phyloP scores from a whole-genome alignment of 345 rosid species.

The Euclidium syriacum region DNA sequence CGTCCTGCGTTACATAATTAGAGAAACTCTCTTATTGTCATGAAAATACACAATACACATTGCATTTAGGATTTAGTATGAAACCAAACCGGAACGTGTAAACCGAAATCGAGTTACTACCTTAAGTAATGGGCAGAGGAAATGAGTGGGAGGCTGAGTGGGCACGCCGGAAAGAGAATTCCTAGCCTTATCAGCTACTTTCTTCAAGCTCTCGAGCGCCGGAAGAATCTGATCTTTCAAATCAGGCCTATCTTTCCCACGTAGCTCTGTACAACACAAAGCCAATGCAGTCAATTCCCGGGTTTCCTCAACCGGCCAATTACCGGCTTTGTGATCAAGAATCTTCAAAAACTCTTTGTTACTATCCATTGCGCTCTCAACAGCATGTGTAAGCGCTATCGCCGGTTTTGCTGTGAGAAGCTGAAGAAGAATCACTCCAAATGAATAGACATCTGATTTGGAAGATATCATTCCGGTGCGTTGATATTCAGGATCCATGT shows the following conservation, averaged over 20 bases:
- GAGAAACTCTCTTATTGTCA: neutral
- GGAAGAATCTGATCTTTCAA: slow-evolving; percentile 68
- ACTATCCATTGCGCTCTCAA: slow-evolving; percentile 59
- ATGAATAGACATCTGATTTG: slow-evolving; percentile 79
- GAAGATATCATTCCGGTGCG: slow-evolving; percentile 69
- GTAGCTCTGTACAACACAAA: slow-evolving; percentile 74
- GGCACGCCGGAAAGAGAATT: slow-evolving; percentile 20
- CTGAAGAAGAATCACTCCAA: slow-evolving; percentile 76
- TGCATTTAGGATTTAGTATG: neutral
- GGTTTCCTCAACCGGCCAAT: slow-evolving; percentile 75
- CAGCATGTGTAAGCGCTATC: slow-evolving; percentile 54
- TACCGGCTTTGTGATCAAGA: slow-evolving; percentile 64
- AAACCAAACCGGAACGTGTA: neutral
- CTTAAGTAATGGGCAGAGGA: slow-evolving; percentile 82
- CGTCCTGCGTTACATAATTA: slow-evolving; percentile 48
- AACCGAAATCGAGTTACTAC: slow-evolving; percentile 27
- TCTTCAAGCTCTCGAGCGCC: slow-evolving; percentile 53
- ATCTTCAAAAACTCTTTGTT: slow-evolving; percentile 41
- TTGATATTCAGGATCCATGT: slow-evolving; percentile 92
- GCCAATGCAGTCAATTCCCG: slow-evolving; percentile 59
- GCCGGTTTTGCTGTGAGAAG: slow-evolving; percentile 76
- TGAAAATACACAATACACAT: neutral
- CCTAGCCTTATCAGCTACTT: slow-evolving; percentile 45
- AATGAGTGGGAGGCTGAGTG: slow-evolving; percentile 51
- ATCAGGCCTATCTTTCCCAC: slow-evolving; percentile 59